Base-by-base conservation (phyloP, 176 grass and related monocot species). In the Tillandsia leiboldiana region DNA sequence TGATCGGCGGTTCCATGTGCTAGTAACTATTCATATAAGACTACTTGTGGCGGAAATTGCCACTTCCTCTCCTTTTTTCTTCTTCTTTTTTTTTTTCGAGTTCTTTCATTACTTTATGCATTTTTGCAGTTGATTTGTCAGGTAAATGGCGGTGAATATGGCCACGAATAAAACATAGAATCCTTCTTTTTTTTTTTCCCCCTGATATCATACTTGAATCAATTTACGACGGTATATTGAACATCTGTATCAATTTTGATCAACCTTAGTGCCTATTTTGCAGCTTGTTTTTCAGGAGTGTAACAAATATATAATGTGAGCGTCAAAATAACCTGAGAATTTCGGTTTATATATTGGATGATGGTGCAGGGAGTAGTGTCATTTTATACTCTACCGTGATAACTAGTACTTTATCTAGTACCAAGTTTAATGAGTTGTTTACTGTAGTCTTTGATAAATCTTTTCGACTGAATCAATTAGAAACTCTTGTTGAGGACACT, bases 1-100 rank as follows among this genome's bases (percentile, higher is more conserved):
- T 88, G 75, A 70, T 75, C 54, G 76, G n/a, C 13, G 23, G 29
- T 18, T 54, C 12, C 23, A 53, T 53, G 69, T 54, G 15, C 13
- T 54, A 71, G 23, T 71, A 27, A 14, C 24, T 52, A 14, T 72
- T 58, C 49, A 70, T 71, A 54, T 65, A 52, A 2, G 10, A 48
- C 68, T 72, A 48, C 68, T 72, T 33, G 64, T 42, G 57, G 73
- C 76, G 65, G 74, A 59, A 9, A 17, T 17, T 2, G 15, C 9
- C 15, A 14, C 54, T 59, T n/a, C 10, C 53, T 17, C 12, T 2
- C 13, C 53, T 2, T 9, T 7, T 14, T 0, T 59, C 18, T n/a
- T 56, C 53, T 17, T 6, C 20, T 20, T 58, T 4, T 14, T 58
- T 7, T 42, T 42, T 7, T 42, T 42, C 3, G 8, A 42, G 33